These are phyloP conservation scores for Chaetomium fimeti DNA, from an alignment of 495 filamentous ascomycete species.

Conservation along the genomic window DNA sequence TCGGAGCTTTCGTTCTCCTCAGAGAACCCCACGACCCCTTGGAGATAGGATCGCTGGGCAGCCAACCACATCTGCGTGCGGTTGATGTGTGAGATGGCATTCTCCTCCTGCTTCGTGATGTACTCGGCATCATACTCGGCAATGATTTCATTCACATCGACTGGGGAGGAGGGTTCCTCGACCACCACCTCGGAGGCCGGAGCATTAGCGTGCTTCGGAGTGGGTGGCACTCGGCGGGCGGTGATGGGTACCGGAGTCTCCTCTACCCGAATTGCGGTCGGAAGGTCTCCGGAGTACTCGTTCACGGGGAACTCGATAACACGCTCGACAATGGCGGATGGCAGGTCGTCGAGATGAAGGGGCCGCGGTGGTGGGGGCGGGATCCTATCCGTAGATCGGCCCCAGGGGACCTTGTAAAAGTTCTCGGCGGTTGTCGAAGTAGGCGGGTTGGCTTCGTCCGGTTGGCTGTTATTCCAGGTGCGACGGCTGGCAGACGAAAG, in stretches of 20 bases:
- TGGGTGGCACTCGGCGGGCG: conserved; percentile 29
- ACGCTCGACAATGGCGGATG: conserved; percentile 60
- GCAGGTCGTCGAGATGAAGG: conserved; percentile 33
- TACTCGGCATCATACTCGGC: conserved; percentile 71
- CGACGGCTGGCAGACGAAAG: conserved; percentile 67
- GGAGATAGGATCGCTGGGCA: conserved; percentile 73
- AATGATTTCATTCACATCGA: conserved; percentile 53
- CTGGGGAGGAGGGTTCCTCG: conserved; percentile 38
- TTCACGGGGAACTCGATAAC: conserved; percentile 59
- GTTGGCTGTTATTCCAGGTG: conserved; percentile 66
- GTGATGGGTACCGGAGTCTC: conserved; percentile 36
- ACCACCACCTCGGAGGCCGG: conserved; percentile 39
- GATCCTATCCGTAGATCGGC: conserved; percentile 25
- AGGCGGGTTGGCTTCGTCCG: conserved; percentile 52
- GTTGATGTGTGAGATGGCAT: conserved; percentile 66
- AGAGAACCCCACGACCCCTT: conserved; percentile 62
- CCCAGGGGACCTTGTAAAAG: conserved; percentile 83
- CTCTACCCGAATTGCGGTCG: conserved; percentile 57
- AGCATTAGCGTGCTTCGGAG: conserved; percentile 18
- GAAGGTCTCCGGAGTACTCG: conserved; percentile 55
- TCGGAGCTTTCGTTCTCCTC: conserved; percentile 35
- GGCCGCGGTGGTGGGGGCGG: conserved; percentile 39
- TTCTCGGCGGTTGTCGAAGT: conserved; percentile 77
- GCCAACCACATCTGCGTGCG: conserved; percentile 78
- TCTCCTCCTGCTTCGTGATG: conserved; percentile 61